Evolutionary conservation across 805 yeast species (phyloP), one percentile per base, ranked within the genome.

Genomic region (Lachancea meyersii): DNA sequence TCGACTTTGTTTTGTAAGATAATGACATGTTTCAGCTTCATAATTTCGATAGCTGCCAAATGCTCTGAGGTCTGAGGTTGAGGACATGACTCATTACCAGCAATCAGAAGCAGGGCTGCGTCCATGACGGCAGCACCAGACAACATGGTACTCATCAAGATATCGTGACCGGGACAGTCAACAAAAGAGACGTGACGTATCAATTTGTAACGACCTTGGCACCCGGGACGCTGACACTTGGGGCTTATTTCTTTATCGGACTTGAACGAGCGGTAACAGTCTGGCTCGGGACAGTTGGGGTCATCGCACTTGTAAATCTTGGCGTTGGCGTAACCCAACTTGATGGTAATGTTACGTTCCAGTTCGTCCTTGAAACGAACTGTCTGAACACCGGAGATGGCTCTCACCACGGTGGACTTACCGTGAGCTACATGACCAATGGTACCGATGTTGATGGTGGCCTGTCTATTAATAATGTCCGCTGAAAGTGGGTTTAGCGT

Each of bases 71-170:
- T 93, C 73, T 93, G 99, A 34, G 99, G 99, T 74, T 93, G 99
- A 48, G 99, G 99, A 75, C 99, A 93, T 43, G 95, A 80, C 76
- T 93, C 99, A 66, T 93, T 93, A 69, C 97, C 98, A 22, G 98
- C 99, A 63, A 93, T 82, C 52, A 93, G 76, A 61, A 93, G 73
- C 48, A 93, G 73, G 2, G 99, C 99, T 44, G 99, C 99, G 70
- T 93, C 99, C 99, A 93, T 93, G 52, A 93, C 99, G 14, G 99
- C 99, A 28, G 99, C 99, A 65, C 99, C 99, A 36, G 97, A 89
- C 79, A 93, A 81, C 99, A 93, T 93, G 53, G 99, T 93, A 77
- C 97, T 88, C 99, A 93, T 93, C 67, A 93, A 82, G 73, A 93
- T 94, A 75, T 93, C 99, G 85, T 93, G 99, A 68, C 99, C 99